Evolutionary conservation across 2,329 filamentous ascomycete species (phyloP).

Genomic region (Aspergillus sp.): DNA sequence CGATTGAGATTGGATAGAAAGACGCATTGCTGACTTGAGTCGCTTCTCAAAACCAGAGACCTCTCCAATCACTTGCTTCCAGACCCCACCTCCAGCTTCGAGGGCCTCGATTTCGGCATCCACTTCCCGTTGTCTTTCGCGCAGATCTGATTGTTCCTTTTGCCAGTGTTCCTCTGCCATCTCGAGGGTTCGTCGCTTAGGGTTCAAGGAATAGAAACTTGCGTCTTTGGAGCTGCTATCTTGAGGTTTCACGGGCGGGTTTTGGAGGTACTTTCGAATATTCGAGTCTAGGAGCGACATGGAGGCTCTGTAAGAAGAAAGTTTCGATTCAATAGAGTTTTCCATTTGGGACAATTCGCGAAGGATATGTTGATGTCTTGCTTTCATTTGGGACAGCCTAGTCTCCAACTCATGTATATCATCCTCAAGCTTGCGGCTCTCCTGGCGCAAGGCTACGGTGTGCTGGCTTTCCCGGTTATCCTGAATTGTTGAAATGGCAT

Average conservation of each 20-base stretch:
- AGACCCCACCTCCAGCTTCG: slow-evolving; percentile 60
- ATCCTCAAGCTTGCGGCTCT: slow-evolving; percentile 54
- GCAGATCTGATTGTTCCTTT: slow-evolving; percentile 50
- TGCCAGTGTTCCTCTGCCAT: slow-evolving; percentile 62
- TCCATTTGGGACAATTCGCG: slow-evolving; percentile 56
- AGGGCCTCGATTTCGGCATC: slow-evolving; percentile 59
- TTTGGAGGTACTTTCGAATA: slow-evolving; percentile 54
- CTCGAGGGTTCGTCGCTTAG: slow-evolving; percentile 59
- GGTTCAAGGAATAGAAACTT: slow-evolving; percentile 55
- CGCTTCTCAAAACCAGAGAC: slow-evolving; percentile 55
- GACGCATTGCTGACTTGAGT: slow-evolving; percentile 36
- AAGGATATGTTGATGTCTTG: slow-evolving; percentile 55
- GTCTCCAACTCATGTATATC: slow-evolving; percentile 62
- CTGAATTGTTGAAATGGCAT: slow-evolving; percentile 54
- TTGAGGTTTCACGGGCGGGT: slow-evolving; percentile 48
- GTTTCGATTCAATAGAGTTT: slow-evolving; percentile 59
- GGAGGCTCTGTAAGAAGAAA: slow-evolving; percentile 61
- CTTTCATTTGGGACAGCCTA: slow-evolving; percentile 58
- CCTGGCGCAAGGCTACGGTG: slow-evolving; percentile 49
- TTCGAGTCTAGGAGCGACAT: slow-evolving; percentile 59
- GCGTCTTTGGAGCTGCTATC: slow-evolving; percentile 30
- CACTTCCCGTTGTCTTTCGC: slow-evolving; percentile 48
- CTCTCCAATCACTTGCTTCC: slow-evolving; percentile 57
- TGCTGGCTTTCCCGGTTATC: slow-evolving; percentile 48
- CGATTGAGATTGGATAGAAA: slow-evolving; percentile 29